Evolutionary conservation across 768 basidiomycete genomes (phyloP), one percentile per base, ranked within the genome.

Genomic region (Naematelia aurantialba): DNA sequence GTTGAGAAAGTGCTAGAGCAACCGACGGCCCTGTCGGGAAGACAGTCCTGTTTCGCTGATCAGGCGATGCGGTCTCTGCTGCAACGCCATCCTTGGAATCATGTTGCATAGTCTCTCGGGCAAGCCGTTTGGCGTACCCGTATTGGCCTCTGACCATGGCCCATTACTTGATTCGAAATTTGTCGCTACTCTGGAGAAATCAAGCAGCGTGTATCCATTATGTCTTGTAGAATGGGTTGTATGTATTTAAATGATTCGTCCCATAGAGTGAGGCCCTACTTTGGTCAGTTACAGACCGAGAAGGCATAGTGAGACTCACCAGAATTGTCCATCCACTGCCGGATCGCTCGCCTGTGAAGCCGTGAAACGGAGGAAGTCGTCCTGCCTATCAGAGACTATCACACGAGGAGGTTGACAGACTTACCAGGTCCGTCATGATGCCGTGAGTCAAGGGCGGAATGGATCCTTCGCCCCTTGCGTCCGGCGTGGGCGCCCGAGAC

Each of bases 271-370:
- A 39, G 17, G 34, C 34, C 34, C 34, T 39, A 39, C 8, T 39
- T 39, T 17, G 8, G 8, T 17, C 8, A 17, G 8, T 17, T 39
- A 17, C 17, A 17, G 17, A 39, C 34, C 34, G 34, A 39, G 17
- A 8, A 17, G 34, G 8, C 17, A 39, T 39, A 39, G 34, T n/a
- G n/a, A n/a, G n/a, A 44, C 55, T 31, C 24, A 56, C 55, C 55
- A 56, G 13, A 44, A 46, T 22, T 55, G 54, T 5, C 45, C 54
- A 45, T 55, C 54, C 39, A 30, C 25, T 48, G 27, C 34, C 12
- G 26, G 52, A 2, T 34, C 52, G n/a, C n/a, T 34, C 34, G 52
- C 19, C 26, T 34, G 26, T 19, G 52, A 34, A 30, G 31, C 31
- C 17, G 34, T 39, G 34, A 39, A 39, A 11, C 52, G 52, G 5